Evolutionary conservation across 2,329 filamentous ascomycete species (phyloP).

Genomic region (Hypoxylon sp.): DNA sequence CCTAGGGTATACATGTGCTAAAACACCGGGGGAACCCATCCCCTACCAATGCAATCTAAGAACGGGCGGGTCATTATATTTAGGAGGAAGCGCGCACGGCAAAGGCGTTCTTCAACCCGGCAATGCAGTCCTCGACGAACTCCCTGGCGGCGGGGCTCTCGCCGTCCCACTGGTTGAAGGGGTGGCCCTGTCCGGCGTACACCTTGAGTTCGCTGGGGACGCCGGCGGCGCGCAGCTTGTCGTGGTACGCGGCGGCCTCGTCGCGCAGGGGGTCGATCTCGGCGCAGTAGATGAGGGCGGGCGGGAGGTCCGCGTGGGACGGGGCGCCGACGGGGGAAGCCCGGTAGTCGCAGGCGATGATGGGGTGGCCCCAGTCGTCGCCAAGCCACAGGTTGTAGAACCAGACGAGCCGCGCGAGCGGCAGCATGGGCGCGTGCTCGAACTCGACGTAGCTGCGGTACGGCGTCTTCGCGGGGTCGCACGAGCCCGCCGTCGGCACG

Average conservation of each 20-base stretch:
- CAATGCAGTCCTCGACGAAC: conserved; percentile 45
- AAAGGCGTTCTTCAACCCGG: conserved; percentile 43
- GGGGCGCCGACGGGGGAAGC: conserved; percentile 47
- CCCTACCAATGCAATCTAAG: not conserved
- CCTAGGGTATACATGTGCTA: not conserved
- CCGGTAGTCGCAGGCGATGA: conserved; percentile 42
- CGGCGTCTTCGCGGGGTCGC: conserved; percentile 38
- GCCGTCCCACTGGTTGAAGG: conserved; percentile 49
- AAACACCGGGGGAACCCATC: not conserved
- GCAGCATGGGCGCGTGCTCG: conserved; percentile 48
- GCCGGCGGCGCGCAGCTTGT: conserved; percentile 44
- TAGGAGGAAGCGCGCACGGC: not conserved
- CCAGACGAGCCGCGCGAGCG: conserved; percentile 47
- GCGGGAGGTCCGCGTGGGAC: conserved; percentile 46
- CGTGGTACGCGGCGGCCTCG: conserved; percentile 46
- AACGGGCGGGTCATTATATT: not conserved
- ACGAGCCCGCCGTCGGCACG: conserved; percentile 44
- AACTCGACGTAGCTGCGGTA: conserved; percentile 46
- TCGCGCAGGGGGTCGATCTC: conserved; percentile 47
- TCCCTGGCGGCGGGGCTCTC: conserved; percentile 45
- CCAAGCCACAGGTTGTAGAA: conserved; percentile 51
- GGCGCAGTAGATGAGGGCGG: conserved; percentile 46
- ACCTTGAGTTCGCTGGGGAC: conserved; percentile 46
- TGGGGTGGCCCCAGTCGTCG: conserved; percentile 40
- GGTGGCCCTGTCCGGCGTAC: conserved; percentile 49